Percentiles rank a stretch among this genome's conserved stretches.
Conservation (phyloP, 257 asterid species). For the Rhazya stricta region DNA sequence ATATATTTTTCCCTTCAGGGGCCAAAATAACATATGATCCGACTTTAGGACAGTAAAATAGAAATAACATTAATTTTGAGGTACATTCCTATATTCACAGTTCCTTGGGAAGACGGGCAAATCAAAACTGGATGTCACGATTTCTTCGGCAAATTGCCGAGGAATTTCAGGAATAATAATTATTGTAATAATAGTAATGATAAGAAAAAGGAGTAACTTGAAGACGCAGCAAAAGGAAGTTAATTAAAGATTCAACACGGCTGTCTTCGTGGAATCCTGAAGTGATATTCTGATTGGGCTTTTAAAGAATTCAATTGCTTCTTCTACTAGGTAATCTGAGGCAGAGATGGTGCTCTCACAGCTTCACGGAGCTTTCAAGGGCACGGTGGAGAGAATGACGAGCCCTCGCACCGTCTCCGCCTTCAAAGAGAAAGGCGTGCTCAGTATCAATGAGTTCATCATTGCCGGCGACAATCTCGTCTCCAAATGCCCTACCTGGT, state of each 20-base stretch:
- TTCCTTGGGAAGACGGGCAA: no score
- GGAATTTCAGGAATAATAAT: no score
- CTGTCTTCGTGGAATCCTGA: neutral
- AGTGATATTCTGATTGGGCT: neutral
- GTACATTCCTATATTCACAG: no score
- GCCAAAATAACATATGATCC: neutral
- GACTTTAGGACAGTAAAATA: neutral
- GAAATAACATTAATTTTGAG: no score
- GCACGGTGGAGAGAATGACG: constrained; percentile 87
- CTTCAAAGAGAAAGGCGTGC: constrained; percentile 95
- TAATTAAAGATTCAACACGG: no score
- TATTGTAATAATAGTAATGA: no score
- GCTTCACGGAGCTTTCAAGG: constrained; percentile 82
- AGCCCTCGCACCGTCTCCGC: constrained; percentile 93
- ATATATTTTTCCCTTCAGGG: neutral
- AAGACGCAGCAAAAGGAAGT: no score
- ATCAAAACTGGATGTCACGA: no score
- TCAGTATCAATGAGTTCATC: constrained; percentile 83
- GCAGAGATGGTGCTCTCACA: constrained; percentile 63
- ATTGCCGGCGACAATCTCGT: constrained; percentile 98
- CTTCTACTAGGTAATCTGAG: neutral
- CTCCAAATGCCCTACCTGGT: constrained; percentile 98
- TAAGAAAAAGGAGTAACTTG: no score
- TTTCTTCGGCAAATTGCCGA: no score
- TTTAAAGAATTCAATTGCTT: neutral